Evolutionary conservation across 164 flowering plant genomes (phyloP), one percentile per base, ranked within the genome.

Genomic region (Nymphaea colorata): DNA sequence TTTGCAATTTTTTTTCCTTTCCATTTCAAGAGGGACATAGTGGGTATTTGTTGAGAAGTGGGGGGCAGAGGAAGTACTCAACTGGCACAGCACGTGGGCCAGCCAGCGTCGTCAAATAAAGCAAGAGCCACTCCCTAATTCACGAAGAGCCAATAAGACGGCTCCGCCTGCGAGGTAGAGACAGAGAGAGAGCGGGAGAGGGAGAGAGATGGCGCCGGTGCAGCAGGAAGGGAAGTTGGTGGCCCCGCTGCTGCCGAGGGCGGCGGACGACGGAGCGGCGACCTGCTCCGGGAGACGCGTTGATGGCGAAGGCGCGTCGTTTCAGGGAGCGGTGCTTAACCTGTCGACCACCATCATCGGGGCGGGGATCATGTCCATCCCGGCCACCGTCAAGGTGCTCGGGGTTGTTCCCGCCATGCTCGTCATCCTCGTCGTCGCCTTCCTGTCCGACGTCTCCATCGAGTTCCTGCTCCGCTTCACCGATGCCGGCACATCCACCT

Each of bases 311-410:
- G 59, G 69, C 4, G 79, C 82, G 3, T 79, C 96, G 12, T 74
- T 90, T 11, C 66, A 83, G 2, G 89, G 97, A 5, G 96, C 98
- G 0, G 91, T 90, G 65, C 92, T 91, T 78, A 95, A 95, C 68
- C 86, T 95, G 18, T 82, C 99, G 1, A 91, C 99, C 6, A 91
- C 87, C 77, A 89, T 90, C 55, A 82, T 95, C 59, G 99, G 99
- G 1, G 99, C 99, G 10, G 98, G 98, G 41, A 89, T 93, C 60
- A 94, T 94, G 99, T 90, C 99, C 4, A 85, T 94, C 59, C 99
- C 99, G 59, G 98, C 94, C 2, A 86, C 96, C 2, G 72, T 92
- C 4, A 92, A 92, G 78, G 93, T 92, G 5, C 70, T 95, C 12
- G 99, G 99, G 0, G 82, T 89, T 0, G 12, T 83, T 8, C 98